A percentile compares a stretch with the other conserved stretches of the same genome.
phyloP scores from a whole-genome alignment of 805 yeast species.

The Nakazawaea ishiwadae region DNA sequence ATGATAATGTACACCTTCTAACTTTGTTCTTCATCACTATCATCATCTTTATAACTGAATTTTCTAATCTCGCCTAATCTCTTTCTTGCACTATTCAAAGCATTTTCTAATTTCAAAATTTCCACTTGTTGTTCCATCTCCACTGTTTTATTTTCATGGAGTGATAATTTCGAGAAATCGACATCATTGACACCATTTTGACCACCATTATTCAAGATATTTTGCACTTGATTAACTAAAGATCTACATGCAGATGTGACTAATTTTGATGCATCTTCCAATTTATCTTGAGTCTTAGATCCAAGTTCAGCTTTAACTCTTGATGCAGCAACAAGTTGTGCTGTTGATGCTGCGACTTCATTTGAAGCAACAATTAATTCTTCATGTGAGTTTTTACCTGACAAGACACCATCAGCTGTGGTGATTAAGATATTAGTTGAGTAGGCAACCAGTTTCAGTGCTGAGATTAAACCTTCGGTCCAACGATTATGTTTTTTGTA shows the following conservation, averaged over 20 bases:
- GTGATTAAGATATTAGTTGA: constrained; percentile 77
- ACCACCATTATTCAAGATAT: constrained; percentile 32
- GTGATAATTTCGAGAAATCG: constrained; percentile 64
- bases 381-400: constrained; percentile 62
- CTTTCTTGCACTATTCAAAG: constrained; percentile 67
- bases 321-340: constrained; percentile 88
- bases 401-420: constrained; percentile 82
- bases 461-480: constrained; percentile 91
- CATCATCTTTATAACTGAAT: constrained; percentile 64
- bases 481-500: constrained; percentile 86
- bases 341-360: constrained; percentile 89
- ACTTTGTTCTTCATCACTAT: constrained; percentile 44
- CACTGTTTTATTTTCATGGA: constrained; percentile 77
- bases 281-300: constrained; percentile 69
- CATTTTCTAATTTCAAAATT: constrained; percentile 76
- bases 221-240: constrained; percentile 67
- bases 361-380: constrained; percentile 86
- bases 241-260: constrained; percentile 76
- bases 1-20: not conserved
- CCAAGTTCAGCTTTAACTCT: constrained; percentile 76
- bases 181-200: constrained; percentile 35
- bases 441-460: constrained; percentile 81
- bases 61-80: constrained; percentile 81
- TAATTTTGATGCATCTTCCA: constrained; percentile 63
- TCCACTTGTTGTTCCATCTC: constrained; percentile 95